Conservation (phyloP, 2,329 filamentous ascomycete species). For the Pyrenochaeta sp. region DNA sequence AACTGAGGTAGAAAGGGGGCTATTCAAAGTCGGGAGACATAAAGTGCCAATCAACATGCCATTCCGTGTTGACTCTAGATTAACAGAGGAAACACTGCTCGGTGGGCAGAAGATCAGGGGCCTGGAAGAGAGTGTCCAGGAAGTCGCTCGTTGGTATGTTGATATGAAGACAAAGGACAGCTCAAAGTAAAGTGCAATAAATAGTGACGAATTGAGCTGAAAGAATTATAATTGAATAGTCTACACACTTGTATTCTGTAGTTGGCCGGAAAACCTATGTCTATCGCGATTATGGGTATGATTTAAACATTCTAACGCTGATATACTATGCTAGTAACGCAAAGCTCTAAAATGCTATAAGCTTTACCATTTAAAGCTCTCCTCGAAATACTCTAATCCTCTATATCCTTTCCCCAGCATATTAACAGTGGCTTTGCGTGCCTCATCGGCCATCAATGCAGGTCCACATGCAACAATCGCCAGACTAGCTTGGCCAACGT, state of each 20-base stretch:
- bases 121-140: constrained; percentile 32
- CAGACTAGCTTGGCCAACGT: constrained; percentile 35
- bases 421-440: constrained; percentile 49
- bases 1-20: constrained; percentile 19
- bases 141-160: constrained; percentile 41
- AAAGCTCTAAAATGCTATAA: not conserved
- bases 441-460: constrained; percentile 54
- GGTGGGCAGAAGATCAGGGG: constrained; percentile 23
- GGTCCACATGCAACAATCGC: constrained; percentile 57
- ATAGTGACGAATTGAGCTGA: not conserved
- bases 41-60: constrained; percentile 42
- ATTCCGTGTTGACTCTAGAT: constrained; percentile 36
- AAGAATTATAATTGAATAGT: too few relatives aligned
- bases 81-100: constrained; percentile 35
- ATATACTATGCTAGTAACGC: not conserved
- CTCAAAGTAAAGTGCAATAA: not conserved
- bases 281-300: too few relatives aligned
- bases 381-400: constrained; percentile 56
- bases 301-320: too few relatives aligned
- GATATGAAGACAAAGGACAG: constrained; percentile 9
- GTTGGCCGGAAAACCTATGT: too few relatives aligned
- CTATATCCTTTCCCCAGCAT: constrained; percentile 35
- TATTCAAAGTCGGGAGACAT: constrained; percentile 31
- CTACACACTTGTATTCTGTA: too few relatives aligned
- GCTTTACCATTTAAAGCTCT: constrained; percentile 55